These are phyloP conservation scores for Rhynchosporium agropyri DNA, from an alignment of 2,329 filamentous ascomycete genomes.

Conservation along the genomic window DNA sequence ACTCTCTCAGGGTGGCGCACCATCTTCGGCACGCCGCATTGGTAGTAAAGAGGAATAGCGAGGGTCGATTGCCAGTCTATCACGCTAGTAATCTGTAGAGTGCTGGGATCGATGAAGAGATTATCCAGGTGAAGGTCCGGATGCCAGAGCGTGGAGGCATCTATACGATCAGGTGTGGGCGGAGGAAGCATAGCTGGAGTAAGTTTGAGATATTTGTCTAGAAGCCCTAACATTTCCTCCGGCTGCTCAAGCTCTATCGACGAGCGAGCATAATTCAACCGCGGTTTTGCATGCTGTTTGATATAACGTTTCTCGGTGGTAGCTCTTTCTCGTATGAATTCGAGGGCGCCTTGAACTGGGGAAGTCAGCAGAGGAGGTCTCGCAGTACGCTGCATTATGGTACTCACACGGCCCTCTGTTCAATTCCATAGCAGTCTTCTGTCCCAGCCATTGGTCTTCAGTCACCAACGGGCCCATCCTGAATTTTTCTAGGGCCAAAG, in stretches of 20 bases:
- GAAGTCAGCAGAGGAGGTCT: no score
- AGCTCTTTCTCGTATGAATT: slow-evolving; percentile 20
- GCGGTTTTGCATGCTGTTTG: slow-evolving; percentile 22
- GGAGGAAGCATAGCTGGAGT: slow-evolving; percentile 30
- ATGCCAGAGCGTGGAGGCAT: slow-evolving; percentile 14
- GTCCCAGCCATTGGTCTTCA: slow-evolving; percentile 23
- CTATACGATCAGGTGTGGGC: slow-evolving; percentile 11
- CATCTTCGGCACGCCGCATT: neutral
- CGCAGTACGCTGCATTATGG: neutral
- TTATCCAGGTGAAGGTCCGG: slow-evolving; percentile 34
- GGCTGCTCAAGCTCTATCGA: slow-evolving; percentile 26
- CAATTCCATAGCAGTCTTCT: slow-evolving; percentile 31
- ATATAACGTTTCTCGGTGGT: slow-evolving; percentile 28
- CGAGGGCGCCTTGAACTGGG: neutral
- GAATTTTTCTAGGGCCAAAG: slow-evolving; percentile 19
- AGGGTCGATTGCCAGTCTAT: slow-evolving; percentile 29
- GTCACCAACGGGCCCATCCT: slow-evolving; percentile 26
- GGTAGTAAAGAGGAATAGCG: neutral
- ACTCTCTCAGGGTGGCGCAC: slow-evolving; percentile 20
- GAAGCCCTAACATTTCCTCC: slow-evolving; percentile 26
- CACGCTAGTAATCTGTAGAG: slow-evolving; percentile 25
- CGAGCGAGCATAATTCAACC: slow-evolving; percentile 28
- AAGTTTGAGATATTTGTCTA: slow-evolving; percentile 30
- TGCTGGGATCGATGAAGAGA: slow-evolving; percentile 33
- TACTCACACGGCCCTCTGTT: slow-evolving; percentile 31